phyloP scores from a whole-genome alignment of 2,329 filamentous ascomycete genomes.

The Scorias spongiosa region DNA sequence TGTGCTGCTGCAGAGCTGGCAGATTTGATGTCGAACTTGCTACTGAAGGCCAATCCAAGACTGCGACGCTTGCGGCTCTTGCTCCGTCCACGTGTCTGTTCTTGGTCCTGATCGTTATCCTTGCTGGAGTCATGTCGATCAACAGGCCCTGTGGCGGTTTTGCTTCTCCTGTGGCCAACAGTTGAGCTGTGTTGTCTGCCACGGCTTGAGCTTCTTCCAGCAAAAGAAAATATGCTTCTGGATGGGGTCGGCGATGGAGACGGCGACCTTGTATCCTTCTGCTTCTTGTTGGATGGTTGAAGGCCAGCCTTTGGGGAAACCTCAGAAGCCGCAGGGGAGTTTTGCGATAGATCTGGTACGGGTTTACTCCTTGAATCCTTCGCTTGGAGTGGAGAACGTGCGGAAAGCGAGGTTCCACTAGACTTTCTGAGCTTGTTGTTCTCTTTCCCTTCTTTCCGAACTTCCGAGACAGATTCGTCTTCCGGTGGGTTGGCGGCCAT shows the following conservation, averaged over 20 bases:
- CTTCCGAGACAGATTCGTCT: background rate
- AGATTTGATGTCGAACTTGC: background rate
- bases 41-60: background rate
- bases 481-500: background rate
- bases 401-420: slow-evolving; percentile 6
- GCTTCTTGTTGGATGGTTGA: background rate
- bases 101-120: slow-evolving; percentile 4
- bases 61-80: background rate
- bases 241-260: background rate
- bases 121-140: slow-evolving; percentile 1
- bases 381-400: background rate
- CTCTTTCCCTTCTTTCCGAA: slow-evolving; percentile 5
- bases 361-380: background rate
- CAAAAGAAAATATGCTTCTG: slow-evolving; percentile 1
- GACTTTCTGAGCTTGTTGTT: slow-evolving; percentile 19
- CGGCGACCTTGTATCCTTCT: background rate
- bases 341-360: background rate
- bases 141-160: slow-evolving; percentile 4
- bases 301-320: background rate
- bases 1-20: background rate
- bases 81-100: slow-evolving; percentile 2
- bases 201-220: slow-evolving; percentile 9
- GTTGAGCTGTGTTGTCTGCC: slow-evolving; percentile 13
- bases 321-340: background rate
- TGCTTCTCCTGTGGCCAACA: slow-evolving; percentile 7